Conservation (phyloP, 2,329 filamentous ascomycete genomes). For the Colletotrichum sp. region DNA sequence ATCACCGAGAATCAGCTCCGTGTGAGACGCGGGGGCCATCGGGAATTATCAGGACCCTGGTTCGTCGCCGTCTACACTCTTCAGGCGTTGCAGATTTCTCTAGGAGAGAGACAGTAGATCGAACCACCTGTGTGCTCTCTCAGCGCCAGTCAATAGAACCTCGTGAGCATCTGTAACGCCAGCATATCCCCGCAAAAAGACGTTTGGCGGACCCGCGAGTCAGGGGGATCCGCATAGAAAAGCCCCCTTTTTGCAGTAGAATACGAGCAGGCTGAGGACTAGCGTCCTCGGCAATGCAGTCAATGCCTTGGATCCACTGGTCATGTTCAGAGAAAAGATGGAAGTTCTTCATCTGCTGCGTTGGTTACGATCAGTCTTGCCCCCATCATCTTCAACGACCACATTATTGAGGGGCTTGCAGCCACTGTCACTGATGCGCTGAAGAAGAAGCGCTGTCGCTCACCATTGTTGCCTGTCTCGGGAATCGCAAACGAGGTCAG, state of each 20-base stretch:
- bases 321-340: not conserved
- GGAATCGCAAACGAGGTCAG: not conserved
- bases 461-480: not conserved
- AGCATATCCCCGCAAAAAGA: not conserved
- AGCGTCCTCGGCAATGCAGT: constrained; percentile 5
- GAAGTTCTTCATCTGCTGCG: not conserved
- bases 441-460: not conserved
- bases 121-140: not conserved
- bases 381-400: not conserved
- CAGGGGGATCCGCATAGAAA: not conserved
- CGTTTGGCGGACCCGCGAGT: not conserved
- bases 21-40: not conserved
- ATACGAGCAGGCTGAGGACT: constrained; percentile 1
- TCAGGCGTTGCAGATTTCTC: not conserved
- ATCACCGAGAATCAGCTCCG: not conserved
- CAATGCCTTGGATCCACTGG: not conserved
- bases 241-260: not conserved
- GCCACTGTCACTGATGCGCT: not conserved
- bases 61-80: not conserved
- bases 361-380: not conserved
- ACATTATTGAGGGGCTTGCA: not conserved
- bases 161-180: not conserved
- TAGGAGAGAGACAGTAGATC: not conserved
- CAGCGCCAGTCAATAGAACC: not conserved
- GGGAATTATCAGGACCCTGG: not conserved